Percentiles rank a stretch among this genome's conserved stretches.
phyloP scores from a whole-genome alignment of 257 asterid genomes.

The Echium plantagineum region DNA sequence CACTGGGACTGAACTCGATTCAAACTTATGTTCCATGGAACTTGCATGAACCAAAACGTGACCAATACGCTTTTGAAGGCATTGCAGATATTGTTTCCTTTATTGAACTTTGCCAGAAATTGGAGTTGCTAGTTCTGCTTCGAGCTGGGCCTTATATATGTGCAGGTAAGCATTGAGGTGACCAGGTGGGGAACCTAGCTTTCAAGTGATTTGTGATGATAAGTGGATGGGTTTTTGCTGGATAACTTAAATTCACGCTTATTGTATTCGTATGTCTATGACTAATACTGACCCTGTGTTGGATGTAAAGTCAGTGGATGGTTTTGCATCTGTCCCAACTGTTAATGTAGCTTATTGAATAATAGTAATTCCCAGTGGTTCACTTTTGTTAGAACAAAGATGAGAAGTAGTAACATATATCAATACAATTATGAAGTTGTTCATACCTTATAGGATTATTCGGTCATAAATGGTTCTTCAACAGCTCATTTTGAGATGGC shows the following conservation, averaged over 20 bases:
- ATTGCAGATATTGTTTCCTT: slow-evolving; percentile 70
- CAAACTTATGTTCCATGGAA: slow-evolving; percentile 97
- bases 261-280: not conserved
- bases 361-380: too few relatives aligned
- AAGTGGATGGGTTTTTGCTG: not conserved
- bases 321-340: too few relatives aligned
- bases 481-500: not conserved
- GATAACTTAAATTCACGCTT: not conserved
- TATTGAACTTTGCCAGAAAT: slow-evolving; percentile 67
- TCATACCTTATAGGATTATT: not conserved
- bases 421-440: too few relatives aligned
- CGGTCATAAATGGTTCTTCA: not conserved
- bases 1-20: slow-evolving; percentile 85
- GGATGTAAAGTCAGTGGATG: too few relatives aligned
- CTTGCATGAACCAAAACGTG: slow-evolving; percentile 76
- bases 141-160: slow-evolving; percentile 95
- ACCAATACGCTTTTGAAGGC: slow-evolving; percentile 61
- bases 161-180: slow-evolving; percentile 62
- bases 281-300: not conserved
- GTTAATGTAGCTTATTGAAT: too few relatives aligned
- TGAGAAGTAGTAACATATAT: not conserved
- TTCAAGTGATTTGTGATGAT: not conserved
- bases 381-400: not conserved
- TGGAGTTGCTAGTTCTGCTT: slow-evolving; percentile 83
- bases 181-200: not conserved